These are phyloP conservation scores for Diaporthe citriasiana DNA, from an alignment of 2,329 filamentous ascomycete genomes.

Conservation along the genomic window DNA sequence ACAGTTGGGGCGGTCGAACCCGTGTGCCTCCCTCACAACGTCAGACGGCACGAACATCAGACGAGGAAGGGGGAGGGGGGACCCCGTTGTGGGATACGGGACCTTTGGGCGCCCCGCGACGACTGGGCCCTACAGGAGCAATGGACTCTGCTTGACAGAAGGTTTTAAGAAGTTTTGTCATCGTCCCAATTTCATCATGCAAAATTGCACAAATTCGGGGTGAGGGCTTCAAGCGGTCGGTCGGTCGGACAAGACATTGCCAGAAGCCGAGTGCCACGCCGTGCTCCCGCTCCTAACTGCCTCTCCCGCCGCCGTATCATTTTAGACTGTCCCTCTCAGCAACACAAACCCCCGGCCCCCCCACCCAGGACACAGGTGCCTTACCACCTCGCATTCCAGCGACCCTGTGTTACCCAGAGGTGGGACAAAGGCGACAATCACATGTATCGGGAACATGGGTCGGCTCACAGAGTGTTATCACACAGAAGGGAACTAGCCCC, in stretches of 20 bases:
- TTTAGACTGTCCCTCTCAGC: neutral
- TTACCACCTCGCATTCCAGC: neutral
- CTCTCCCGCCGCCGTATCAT: neutral
- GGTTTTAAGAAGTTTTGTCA: neutral
- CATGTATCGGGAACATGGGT: neutral
- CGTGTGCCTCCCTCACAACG: neutral
- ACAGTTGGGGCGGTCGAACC: slow-evolving; percentile 7
- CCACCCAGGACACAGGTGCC: neutral
- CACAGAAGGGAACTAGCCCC: neutral
- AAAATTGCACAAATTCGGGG: neutral
- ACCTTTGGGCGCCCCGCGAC: neutral
- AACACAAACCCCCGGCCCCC: neutral
- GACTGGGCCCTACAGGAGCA: neutral
- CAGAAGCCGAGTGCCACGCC: slow-evolving; percentile 8
- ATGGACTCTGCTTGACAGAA: neutral
- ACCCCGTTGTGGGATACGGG: neutral
- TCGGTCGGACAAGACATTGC: neutral
- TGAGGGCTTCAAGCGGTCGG: neutral
- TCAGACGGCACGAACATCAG: slow-evolving; percentile 12
- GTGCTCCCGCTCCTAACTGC: neutral
- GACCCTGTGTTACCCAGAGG: neutral
- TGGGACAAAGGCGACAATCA: neutral
- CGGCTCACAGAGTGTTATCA: too few species aligned
- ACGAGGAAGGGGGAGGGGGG: neutral
- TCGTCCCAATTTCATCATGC: neutral